Base-by-base conservation (phyloP, 345 rosid genomes). In the Salix arbutifolia region DNA sequence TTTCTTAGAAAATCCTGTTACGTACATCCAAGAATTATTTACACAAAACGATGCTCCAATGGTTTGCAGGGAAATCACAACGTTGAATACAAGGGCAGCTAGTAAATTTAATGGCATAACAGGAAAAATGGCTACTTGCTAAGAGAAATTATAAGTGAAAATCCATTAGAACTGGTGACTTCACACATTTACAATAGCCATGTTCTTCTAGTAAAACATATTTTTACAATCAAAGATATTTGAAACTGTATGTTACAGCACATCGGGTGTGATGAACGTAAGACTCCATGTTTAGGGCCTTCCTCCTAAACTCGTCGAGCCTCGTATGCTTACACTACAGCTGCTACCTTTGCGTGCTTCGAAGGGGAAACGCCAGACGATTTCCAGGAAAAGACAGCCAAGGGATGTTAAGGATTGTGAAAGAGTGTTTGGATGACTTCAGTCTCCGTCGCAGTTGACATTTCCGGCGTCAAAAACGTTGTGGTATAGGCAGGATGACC, bases 401-500 rank as follows among this genome's bases (percentile, higher is more conserved):
- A 74, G 64, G 65, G 70, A 28, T 28, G 35, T 52, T 73, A 8
- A 28, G 17, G 3, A 23, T 10, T n/a, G 64, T 56, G 26, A 25
- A 17, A 52, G 18, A 0, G 6, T 38, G 60, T 21, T 78, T 62
- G 44, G 53, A 38, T 60, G 71, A 74, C 72, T 31, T 81, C 82
- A 88, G 67, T 69, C 75, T 70, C 85, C 87, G 56, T 52, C n/a
- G 75, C 89, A 88, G 77, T 67, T 82, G 46, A 28, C 28, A 53
- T 87, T 81, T 80, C 72, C 69, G 19, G 80, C 18, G 56, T 87
- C 89, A 33, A 90, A 78, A 53, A 91, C 91, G 33, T 93, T 91
- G 78, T 90, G 93, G 77, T 96, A 96, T 17, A 96, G 86, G 46
- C 92, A 90, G 8, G 98, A 91, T 69, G 75, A 84, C 70, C 79